Evolutionary conservation across 2,329 filamentous ascomycete genomes (phyloP).

Genomic region (Cercospora sesami): DNA sequence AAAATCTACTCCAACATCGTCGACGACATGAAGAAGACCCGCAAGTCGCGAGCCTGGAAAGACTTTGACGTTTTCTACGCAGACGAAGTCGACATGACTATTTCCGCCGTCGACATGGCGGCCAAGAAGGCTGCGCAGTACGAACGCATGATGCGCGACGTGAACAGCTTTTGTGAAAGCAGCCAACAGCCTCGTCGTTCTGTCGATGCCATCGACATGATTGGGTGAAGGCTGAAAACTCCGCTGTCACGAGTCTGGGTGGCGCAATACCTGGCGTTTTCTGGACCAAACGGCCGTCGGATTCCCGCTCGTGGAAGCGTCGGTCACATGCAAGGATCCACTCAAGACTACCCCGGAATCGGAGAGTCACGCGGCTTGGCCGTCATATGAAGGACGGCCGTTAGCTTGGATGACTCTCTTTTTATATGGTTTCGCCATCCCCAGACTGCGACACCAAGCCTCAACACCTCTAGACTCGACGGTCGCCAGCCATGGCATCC

Average conservation of each 20-base stretch:
- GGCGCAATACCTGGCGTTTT: conserved; percentile 2
- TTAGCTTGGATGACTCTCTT: conserved; percentile 5
- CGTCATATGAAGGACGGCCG: background rate
- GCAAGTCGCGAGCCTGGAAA: conserved; percentile 38
- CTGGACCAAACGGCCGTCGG: background rate
- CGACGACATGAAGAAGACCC: conserved; percentile 35
- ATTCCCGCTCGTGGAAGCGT: background rate
- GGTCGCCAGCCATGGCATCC: background rate
- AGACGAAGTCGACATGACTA: conserved; percentile 36
- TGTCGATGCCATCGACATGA: conserved; percentile 30
- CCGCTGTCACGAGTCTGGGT: background rate
- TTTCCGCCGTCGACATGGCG: conserved; percentile 34
- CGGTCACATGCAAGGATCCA: conserved; percentile 7
- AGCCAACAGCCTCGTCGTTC: conserved; percentile 18
- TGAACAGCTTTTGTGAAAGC: conserved; percentile 30
- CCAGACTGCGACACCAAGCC: background rate
- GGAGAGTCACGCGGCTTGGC: conserved; percentile 8
- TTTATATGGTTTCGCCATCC: conserved; percentile 1
- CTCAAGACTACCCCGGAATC: background rate
- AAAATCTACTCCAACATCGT: conserved; percentile 39
- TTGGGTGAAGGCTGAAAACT: conserved; percentile 24
- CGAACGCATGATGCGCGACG: conserved; percentile 31
- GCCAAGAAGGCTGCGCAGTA: conserved; percentile 31
- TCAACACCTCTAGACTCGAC: background rate
- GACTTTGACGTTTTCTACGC: conserved; percentile 38